Conservation (phyloP, 306 rosid genomes). For the Castanea crenata region DNA sequence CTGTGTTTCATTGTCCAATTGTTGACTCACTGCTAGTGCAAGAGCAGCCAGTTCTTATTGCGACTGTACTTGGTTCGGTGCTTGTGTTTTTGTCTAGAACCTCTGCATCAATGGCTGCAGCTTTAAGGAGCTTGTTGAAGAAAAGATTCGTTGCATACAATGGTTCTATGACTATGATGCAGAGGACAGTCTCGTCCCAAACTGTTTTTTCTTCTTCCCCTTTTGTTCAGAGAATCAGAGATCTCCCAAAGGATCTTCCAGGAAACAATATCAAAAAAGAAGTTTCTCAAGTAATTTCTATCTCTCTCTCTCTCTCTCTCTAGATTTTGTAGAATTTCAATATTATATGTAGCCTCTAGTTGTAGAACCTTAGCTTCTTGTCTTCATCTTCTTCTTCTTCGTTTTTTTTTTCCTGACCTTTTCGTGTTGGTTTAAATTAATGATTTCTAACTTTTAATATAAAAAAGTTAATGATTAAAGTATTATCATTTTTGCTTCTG, state of each 20-base stretch:
- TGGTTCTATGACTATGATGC: not conserved
- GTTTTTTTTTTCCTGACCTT: too few relatives aligned
- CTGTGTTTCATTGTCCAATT: too few relatives aligned
- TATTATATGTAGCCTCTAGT: too few relatives aligned
- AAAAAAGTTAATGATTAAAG: too few relatives aligned
- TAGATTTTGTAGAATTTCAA: not conserved
- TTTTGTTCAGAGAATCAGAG: conserved; percentile 67
- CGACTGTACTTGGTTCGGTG: not conserved
- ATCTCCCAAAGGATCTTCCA: conserved; percentile 81
- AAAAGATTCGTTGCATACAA: conserved; percentile 27
- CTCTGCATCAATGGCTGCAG: conserved; percentile 49
- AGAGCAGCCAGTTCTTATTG: too few relatives aligned
- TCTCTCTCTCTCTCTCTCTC: not conserved
- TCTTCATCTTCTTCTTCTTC: too few relatives aligned
- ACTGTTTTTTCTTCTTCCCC: conserved; percentile 43
- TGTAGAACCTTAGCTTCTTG: too few relatives aligned
- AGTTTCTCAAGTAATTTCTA: conserved; percentile 56
- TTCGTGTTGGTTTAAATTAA: too few relatives aligned
- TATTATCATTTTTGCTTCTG: too few relatives aligned
- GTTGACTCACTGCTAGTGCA: too few relatives aligned
- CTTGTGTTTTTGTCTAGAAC: not conserved
- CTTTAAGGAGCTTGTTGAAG: conserved; percentile 37
- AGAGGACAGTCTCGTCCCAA: conserved; percentile 44
- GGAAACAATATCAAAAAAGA: conserved; percentile 67
- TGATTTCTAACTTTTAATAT: too few relatives aligned